Conservation (phyloP, 177 flowering plant species). For the Telopea speciosissima region DNA sequence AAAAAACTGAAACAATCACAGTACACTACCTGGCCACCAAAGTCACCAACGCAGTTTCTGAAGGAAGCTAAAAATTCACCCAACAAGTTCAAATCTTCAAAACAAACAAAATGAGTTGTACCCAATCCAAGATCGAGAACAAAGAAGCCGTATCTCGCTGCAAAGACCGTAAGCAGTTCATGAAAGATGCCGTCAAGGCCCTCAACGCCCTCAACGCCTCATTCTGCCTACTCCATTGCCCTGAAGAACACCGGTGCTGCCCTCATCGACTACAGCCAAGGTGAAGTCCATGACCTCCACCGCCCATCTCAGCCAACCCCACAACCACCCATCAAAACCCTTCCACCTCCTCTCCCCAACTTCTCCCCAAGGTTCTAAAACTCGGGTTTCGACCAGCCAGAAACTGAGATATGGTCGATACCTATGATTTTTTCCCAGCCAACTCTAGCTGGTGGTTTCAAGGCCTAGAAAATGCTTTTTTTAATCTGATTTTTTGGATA, state of each 20-base stretch:
- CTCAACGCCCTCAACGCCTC: constrained; percentile 78
- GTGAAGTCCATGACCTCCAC: constrained; percentile 36
- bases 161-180: constrained; percentile 63
- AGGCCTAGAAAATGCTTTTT: too few relatives aligned
- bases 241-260: constrained; percentile 86
- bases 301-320: constrained; percentile 9
- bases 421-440: too few relatives aligned
- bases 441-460: too few relatives aligned
- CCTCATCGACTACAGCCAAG: constrained; percentile 64
- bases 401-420: too few relatives aligned
- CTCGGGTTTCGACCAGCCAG: too few relatives aligned
- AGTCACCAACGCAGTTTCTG: background rate
- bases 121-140: constrained; percentile 85
- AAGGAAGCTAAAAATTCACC: too few relatives aligned
- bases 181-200: constrained; percentile 65
- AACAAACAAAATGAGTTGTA: constrained; percentile 68
- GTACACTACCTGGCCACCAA: too few relatives aligned
- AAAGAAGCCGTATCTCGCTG: constrained; percentile 86
- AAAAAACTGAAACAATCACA: too few relatives aligned
- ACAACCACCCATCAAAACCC: constrained; percentile 28
- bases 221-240: constrained; percentile 62
- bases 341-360: constrained; percentile 53
- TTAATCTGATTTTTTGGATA: too few relatives aligned
- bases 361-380: too few relatives aligned
- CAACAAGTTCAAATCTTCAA: background rate